Conservation (phyloP, 345 rosid species). For the Rubroshorea leprosula region DNA sequence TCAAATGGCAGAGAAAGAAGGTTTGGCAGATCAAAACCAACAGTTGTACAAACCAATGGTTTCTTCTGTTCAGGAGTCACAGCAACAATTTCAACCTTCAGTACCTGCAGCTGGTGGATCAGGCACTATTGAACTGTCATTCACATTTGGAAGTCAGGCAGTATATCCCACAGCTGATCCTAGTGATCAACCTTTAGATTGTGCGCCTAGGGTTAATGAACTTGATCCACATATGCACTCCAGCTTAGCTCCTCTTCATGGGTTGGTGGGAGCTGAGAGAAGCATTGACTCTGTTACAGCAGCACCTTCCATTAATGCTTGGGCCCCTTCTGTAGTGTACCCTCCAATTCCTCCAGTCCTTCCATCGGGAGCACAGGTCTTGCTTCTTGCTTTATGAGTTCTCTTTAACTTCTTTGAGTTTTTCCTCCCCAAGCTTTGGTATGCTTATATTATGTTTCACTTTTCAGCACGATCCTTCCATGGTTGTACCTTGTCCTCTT, state of each 20-base stretch:
- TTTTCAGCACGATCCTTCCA: conserved; percentile 62
- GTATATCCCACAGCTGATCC: conserved; percentile 41
- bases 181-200: conserved; percentile 65
- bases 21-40: conserved; percentile 28
- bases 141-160: conserved; percentile 54
- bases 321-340: conserved; percentile 57
- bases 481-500: conserved; percentile 44
- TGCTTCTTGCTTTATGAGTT: conserved; percentile 13
- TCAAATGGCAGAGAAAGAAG: conserved; percentile 42
- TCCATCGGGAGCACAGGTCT: conserved; percentile 58
- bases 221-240: conserved; percentile 40
- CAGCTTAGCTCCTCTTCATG: conserved; percentile 43
- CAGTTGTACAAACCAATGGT: conserved; percentile 22
- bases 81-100: conserved; percentile 36
- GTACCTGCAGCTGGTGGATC: conserved; percentile 39
- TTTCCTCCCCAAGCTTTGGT: conserved; percentile 5
- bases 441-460: conserved; percentile 15
- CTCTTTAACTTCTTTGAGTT: conserved; percentile 8
- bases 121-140: conserved; percentile 34
- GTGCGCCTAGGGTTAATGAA: conserved; percentile 49
- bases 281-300: conserved; percentile 28
- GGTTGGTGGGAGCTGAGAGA: conserved; percentile 31
- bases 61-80: conserved; percentile 42
- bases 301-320: conserved; percentile 38
- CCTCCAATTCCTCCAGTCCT: conserved; percentile 52